A percentile compares a stretch with the other conserved stretches of the same genome.
Evolutionary conservation across 73 alveolate species (phyloP).

Genomic region (Paramecium octaurelia): DNA sequence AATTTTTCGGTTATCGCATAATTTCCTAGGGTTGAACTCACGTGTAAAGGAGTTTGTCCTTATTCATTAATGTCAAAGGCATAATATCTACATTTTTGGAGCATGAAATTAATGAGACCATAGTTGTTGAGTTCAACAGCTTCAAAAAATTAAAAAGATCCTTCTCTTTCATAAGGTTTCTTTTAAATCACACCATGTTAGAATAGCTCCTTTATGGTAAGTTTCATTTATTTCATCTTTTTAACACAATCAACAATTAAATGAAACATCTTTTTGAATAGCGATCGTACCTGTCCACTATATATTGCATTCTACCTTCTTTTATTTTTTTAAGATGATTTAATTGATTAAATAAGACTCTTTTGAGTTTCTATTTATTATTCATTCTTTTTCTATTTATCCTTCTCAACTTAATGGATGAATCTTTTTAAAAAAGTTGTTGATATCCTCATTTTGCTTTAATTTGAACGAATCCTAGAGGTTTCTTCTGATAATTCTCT

Average conservation of each 20-base stretch:
- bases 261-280: neutral
- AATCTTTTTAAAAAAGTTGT: neutral
- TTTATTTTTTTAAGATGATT: neutral
- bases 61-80: slow-evolving; percentile 30
- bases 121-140: neutral
- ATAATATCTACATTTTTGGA: slow-evolving; percentile 33
- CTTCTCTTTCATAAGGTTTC: slow-evolving; percentile 39
- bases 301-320: neutral
- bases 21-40: neutral
- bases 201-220: neutral
- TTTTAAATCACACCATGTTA: neutral
- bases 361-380: neutral
- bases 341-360: neutral
- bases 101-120: neutral
- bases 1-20: neutral
- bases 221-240: slow-evolving; percentile 22
- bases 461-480: neutral
- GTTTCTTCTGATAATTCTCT: neutral
- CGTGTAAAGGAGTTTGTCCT: neutral
- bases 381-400: neutral
- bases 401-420: neutral
- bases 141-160: slow-evolving; percentile 9
- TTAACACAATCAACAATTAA: neutral
- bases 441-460: neutral
- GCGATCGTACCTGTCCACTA: neutral